Evolutionary conservation across 768 basidiomycete genomes (phyloP).

Genomic region (Termitomyces sp.): DNA sequence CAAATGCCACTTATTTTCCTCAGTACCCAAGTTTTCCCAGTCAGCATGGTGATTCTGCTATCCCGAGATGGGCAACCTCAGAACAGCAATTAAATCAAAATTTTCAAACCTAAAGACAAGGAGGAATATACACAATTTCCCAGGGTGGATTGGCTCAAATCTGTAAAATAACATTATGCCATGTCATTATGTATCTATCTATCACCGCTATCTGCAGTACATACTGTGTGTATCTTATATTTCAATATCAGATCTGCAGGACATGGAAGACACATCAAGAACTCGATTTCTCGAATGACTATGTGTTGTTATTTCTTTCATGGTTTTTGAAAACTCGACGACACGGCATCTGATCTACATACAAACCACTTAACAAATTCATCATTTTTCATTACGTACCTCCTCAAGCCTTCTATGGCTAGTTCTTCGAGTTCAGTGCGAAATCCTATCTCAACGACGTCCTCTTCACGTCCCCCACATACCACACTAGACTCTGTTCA

Average conservation of each 20-base stretch:
- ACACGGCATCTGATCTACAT: neutral
- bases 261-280: neutral
- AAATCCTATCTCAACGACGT: slow-evolving; percentile 8
- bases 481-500: slow-evolving; percentile 9
- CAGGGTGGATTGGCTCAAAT: too few relatives aligned
- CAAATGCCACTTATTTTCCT: slow-evolving; percentile 16
- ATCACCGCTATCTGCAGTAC: neutral
- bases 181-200: neutral
- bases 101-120: slow-evolving; percentile 6
- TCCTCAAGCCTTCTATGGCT: slow-evolving; percentile 7
- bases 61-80: slow-evolving; percentile 19
- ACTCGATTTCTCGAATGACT: neutral
- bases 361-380: neutral
- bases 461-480: slow-evolving; percentile 13
- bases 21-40: slow-evolving; percentile 10
- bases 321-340: neutral
- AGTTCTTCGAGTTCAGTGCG: slow-evolving; percentile 11
- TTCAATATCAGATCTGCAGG: neutral
- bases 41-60: neutral
- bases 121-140: neutral
- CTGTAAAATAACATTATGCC: slow-evolving; percentile 3
- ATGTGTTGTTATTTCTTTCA: neutral
- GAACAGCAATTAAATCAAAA: slow-evolving; percentile 17
- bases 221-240: neutral
- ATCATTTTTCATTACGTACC: neutral